A percentile compares a stretch with the other conserved stretches of the same genome.
Evolutionary conservation across 768 basidiomycete species (phyloP).

Genomic region (Pleurotus giganteus): DNA sequence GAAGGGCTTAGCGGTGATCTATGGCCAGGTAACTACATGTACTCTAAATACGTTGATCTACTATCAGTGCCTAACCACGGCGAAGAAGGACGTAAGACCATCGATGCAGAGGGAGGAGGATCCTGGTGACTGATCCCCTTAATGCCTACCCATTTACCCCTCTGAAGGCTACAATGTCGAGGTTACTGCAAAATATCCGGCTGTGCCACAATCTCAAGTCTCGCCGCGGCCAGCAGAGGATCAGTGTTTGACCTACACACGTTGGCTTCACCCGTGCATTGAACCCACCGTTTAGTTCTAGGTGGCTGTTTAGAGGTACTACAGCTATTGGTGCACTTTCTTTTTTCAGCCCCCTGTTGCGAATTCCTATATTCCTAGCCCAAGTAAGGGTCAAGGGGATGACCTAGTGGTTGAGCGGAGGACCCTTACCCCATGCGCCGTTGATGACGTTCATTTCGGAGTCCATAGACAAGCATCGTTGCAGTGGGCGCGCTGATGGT

Average conservation of each 20-base stretch:
- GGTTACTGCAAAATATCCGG: not conserved
- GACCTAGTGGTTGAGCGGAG: slow-evolving; percentile 54
- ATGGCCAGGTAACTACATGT: no score
- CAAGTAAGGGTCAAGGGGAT: slow-evolving; percentile 11
- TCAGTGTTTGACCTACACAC: no score
- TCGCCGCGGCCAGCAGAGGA: no score
- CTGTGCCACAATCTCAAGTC: not conserved
- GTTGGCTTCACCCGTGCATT: not conserved
- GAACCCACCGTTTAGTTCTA: slow-evolving; percentile 4
- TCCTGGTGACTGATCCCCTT: slow-evolving; percentile 57
- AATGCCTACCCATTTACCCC: slow-evolving; percentile 57
- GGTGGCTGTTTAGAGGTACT: not conserved
- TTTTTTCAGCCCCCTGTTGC: no score
- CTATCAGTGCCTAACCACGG: not conserved
- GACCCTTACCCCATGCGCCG: slow-evolving; percentile 45
- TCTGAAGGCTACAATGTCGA: slow-evolving; percentile 36
- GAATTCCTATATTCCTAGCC: not conserved
- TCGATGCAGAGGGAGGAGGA: slow-evolving; percentile 37
- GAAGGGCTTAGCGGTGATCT: no score
- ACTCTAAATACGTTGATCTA: no score
- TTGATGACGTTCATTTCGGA: slow-evolving; percentile 61
- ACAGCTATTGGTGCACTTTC: not conserved
- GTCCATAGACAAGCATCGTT: slow-evolving; percentile 50
- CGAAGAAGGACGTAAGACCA: slow-evolving; percentile 39
- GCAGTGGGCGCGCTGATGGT: slow-evolving; percentile 54